Conservation (phyloP, 2,329 filamentous ascomycete genomes). For the Trichoderma arundinaceum region DNA sequence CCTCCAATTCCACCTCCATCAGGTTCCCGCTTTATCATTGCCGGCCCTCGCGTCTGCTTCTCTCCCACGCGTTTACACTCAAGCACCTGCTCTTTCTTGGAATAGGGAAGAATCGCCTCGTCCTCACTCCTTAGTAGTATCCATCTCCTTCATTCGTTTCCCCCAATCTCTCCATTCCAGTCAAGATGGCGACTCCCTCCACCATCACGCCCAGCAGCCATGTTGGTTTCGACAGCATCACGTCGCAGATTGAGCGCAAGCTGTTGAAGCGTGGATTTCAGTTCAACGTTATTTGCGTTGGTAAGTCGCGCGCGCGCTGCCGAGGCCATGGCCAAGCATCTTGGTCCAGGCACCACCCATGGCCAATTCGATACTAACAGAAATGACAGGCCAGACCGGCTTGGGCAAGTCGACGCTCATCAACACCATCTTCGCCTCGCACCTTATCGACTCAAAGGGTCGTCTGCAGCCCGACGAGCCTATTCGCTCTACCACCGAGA, state of each 20-base stretch:
- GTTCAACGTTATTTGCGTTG: constrained; percentile 99
- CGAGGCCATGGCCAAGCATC: not conserved
- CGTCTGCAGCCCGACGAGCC: constrained; percentile 90
- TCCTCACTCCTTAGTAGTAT: constrained; percentile 38
- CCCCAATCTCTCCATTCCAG: constrained; percentile 30
- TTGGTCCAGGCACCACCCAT: not conserved
- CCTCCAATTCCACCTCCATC: constrained; percentile 39
- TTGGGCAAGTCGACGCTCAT: constrained; percentile 98
- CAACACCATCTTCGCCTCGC: constrained; percentile 99
- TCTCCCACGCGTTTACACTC: constrained; percentile 36
- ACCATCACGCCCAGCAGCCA: constrained; percentile 92
- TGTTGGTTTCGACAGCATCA: constrained; percentile 99
- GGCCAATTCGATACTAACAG: constrained; percentile 29
- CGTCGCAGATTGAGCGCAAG: constrained; percentile 99
- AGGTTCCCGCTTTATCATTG: constrained; percentile 36
- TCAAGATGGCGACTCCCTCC: constrained; percentile 63
- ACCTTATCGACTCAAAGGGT: constrained; percentile 98
- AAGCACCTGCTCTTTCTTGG: constrained; percentile 46
- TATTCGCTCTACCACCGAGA: constrained; percentile 95
- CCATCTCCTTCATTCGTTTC: constrained; percentile 27
- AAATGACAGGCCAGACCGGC: constrained; percentile 83
- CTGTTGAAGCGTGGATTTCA: constrained; percentile 99
- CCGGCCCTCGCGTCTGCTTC: constrained; percentile 29
- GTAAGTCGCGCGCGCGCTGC: constrained; percentile 62
- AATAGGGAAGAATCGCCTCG: constrained; percentile 40